A percentile compares a stretch with the other conserved stretches of the same genome.
These are phyloP conservation scores for Camelina sativa DNA, from an alignment of 345 rosid genomes.

Conservation along the genomic window DNA sequence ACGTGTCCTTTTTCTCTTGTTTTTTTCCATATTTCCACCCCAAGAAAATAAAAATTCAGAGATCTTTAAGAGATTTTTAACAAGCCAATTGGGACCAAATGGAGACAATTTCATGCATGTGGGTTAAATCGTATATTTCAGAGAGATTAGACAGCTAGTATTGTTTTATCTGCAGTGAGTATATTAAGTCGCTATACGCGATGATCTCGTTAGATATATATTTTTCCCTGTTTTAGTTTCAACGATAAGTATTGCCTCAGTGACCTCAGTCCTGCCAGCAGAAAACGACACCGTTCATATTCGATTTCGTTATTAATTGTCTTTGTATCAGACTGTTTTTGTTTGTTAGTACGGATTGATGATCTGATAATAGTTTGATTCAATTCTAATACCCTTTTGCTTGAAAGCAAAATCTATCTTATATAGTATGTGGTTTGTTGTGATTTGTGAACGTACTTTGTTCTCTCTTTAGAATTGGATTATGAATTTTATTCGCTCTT, in stretches of 20 bases:
- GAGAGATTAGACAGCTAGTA: background rate
- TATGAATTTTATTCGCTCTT: too few species aligned
- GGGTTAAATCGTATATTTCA: background rate
- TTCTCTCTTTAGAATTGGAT: too few species aligned
- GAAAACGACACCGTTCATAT: slow-evolving; percentile 20
- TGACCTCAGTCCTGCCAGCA: background rate
- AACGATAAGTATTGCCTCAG: background rate
- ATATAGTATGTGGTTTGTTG: too few species aligned
- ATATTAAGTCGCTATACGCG: slow-evolving; percentile 1
- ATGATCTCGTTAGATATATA: background rate
- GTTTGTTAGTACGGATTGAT: background rate
- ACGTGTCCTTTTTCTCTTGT: slow-evolving; percentile 1
- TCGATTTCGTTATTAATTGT: background rate
- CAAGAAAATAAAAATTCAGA: background rate
- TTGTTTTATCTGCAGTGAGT: background rate
- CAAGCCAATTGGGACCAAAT: background rate
- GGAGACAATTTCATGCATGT: slow-evolving; percentile 11
- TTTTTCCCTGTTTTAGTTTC: background rate
- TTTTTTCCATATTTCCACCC: background rate
- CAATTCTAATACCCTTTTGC: too few species aligned
- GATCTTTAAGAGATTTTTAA: background rate
- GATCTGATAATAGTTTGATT: too few species aligned
- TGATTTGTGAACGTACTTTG: too few species aligned
- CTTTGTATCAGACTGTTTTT: background rate
- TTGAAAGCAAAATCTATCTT: too few species aligned